A percentile compares a stretch with the other conserved stretches of the same genome.
These are phyloP conservation scores for Cucurbitaria berberidis DNA, from an alignment of 2,329 filamentous ascomycete species.

Conservation along the genomic window DNA sequence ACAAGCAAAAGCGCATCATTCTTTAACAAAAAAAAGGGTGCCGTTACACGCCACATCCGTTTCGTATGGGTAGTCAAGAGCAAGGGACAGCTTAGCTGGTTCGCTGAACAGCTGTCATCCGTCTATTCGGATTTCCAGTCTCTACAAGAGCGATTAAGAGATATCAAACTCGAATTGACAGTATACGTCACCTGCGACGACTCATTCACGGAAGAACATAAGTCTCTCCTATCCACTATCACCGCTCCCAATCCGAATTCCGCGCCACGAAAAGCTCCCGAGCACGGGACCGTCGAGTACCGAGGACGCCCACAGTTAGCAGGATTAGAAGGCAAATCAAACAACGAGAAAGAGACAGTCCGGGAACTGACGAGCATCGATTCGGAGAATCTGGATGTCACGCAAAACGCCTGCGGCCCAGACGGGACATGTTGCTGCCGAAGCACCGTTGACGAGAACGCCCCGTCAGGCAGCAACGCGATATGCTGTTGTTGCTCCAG, in stretches of 20 bases:
- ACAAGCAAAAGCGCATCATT: constrained; percentile 11
- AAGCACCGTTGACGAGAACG: constrained; percentile 49
- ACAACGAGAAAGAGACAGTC: constrained; percentile 33
- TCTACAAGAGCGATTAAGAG: constrained; percentile 44
- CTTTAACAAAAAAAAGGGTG: constrained; percentile 28
- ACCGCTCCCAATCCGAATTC: constrained; percentile 22
- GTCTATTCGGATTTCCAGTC: constrained; percentile 52
- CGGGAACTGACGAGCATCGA: constrained; percentile 23
- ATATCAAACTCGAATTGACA: constrained; percentile 57
- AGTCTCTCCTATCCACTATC: constrained; percentile 32
- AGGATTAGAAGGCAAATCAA: constrained; percentile 21
- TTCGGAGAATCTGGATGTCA: constrained; percentile 10
- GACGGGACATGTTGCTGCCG: constrained; percentile 58
- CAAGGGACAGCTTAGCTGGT: constrained; percentile 60
- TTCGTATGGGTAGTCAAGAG: constrained; percentile 67
- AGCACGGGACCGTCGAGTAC: constrained; percentile 29
- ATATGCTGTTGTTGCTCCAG: constrained; percentile 28
- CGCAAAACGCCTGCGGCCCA: constrained; percentile 36
- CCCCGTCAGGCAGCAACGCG: constrained; percentile 34
- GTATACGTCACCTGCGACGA: constrained; percentile 64
- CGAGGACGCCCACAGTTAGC: constrained; percentile 20
- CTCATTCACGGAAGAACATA: constrained; percentile 52
- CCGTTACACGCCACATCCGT: constrained; percentile 57
- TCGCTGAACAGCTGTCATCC: constrained; percentile 57
- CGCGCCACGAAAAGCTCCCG: background rate